Evolutionary conservation across 306 rosid genomes (phyloP), one percentile per base, ranked within the genome.

Genomic region (Luffa aegyptiaca): DNA sequence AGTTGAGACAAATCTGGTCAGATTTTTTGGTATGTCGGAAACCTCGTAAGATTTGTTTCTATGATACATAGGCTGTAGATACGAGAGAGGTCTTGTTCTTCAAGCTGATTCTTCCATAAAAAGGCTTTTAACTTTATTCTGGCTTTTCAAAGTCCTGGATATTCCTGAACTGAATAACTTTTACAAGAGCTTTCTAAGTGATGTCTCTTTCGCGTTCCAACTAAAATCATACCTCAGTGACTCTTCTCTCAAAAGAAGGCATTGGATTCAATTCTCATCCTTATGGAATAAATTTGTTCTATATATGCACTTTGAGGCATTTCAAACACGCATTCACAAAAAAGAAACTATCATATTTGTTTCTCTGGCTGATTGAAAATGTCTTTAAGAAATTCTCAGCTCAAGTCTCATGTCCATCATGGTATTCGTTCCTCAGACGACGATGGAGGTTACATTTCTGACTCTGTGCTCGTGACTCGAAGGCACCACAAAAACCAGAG

Each of bases 261-360:
- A 74, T 74, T 33, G 45, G 78, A 74, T 74, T 74, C 78, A 52
- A 72, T 6, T 8, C 17, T 74, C 78, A 74, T 74, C 61, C 62
- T 17, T 31, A 3, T 0, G 48, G 78, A 74, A 74, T 74, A 35
- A 9, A 74, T 31, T 52, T 74, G 63, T 74, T 51, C 45, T 51
- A 33, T 33, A 74, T 8, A 74, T 73, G 8, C 78, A 33, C 31
- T 49, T 31, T 1, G 26, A 72, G 41, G 18, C 62, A 4, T 74
- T 21, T 51, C 78, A 72, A 69, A 8, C 48, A 26, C 36, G 5
- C 76, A 21, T 71, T 71, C 76, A 71, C 36, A 44, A 10, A 41
- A 45, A 46, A 13, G 56, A 46, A 71, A 26, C 55, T 8, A n/a
- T 33, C 78, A 51, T 8, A 51, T 35, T 51, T 31, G 45, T 52